Base-by-base conservation (phyloP, 192 early-diverging fungal genomes). In the Mortierella hygrophila region DNA sequence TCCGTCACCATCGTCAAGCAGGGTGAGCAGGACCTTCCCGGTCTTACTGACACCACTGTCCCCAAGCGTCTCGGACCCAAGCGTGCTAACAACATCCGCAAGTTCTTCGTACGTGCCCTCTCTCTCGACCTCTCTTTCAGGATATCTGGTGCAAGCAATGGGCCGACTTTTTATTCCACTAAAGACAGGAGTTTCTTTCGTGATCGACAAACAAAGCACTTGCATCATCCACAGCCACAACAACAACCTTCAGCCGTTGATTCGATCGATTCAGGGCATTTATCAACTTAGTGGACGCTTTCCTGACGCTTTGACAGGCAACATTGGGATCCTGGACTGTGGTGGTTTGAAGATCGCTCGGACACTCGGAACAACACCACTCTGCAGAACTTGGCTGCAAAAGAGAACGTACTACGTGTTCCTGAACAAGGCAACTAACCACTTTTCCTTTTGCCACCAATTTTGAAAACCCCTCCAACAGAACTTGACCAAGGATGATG, bases 1-100 rank as follows among this genome's bases (percentile, higher is more conserved):
- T 98, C 98, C 74, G 92, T 99, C 75, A 96, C 95, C 82, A 93
- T 99, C 88, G 95, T 98, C 89, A 99, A 99, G 95, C 96, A 99
- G 91, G 98, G 98, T 89, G 98, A 99, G 90, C 89, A 93, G 75
- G 95, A 98, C 76, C 97, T 99, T 85, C 95, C 97, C 80, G 98
- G 97, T 74, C 92, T 99, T 73, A 99, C 98, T 84, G 98, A 99
- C 91, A 93, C 88, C 83, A 91, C 94, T 68, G 92, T 95, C 57
- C 98, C 98, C 88, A 99, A 99, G 95, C 95, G 98, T 83, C 94
- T 99, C 78, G 98, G 98, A 82, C 98, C 98, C 88, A 99, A 99
- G 97, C 94, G 98, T 88, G 98, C 98, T 79, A 94, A 90, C 94
- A 98, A 98, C 91, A 99, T 99, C 94, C 96, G 98, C 91, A 98